Evolutionary conservation across 129 eudicot species (phyloP).

Genomic region (Calendula officinalis): DNA sequence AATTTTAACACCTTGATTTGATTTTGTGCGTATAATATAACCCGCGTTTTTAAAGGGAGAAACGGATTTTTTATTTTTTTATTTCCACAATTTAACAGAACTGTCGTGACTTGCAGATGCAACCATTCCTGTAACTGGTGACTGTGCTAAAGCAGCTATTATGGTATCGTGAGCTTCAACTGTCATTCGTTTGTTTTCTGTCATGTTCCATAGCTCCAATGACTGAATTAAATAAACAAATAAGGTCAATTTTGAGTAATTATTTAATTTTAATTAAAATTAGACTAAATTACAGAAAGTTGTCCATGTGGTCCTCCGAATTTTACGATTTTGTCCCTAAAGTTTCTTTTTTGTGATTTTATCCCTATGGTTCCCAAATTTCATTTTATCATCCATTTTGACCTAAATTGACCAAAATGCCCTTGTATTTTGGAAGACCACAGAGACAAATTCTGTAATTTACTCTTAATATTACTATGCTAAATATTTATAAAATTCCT

Average conservation of each 20-base stretch:
- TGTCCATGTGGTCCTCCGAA: too few species aligned
- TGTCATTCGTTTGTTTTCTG: constrained; percentile 91
- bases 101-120: constrained; percentile 96
- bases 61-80: constrained; percentile 8
- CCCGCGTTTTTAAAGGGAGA: constrained; percentile 5
- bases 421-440: too few species aligned
- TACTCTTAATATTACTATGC: not conserved
- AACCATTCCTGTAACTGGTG: constrained; percentile 91
- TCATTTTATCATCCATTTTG: too few species aligned
- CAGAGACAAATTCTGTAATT: too few species aligned
- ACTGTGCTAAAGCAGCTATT: constrained; percentile 78
- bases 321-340: too few species aligned
- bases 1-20: constrained; percentile 9
- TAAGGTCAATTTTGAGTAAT: not conserved
- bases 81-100: constrained; percentile 89
- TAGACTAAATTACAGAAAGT: too few species aligned
- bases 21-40: constrained; percentile 4
- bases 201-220: constrained; percentile 97
- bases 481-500: not conserved
- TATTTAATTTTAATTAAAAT: too few species aligned
- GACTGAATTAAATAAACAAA: constrained; percentile 36
- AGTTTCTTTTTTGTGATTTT: too few species aligned
- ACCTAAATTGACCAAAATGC: too few species aligned
- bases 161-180: constrained; percentile 88
- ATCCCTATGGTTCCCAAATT: too few species aligned